Percentiles rank a stretch among this genome's conserved stretches.
These are phyloP conservation scores for Clitopilus hobsonii DNA, from an alignment of 768 basidiomycete genomes.

Conservation along the genomic window DNA sequence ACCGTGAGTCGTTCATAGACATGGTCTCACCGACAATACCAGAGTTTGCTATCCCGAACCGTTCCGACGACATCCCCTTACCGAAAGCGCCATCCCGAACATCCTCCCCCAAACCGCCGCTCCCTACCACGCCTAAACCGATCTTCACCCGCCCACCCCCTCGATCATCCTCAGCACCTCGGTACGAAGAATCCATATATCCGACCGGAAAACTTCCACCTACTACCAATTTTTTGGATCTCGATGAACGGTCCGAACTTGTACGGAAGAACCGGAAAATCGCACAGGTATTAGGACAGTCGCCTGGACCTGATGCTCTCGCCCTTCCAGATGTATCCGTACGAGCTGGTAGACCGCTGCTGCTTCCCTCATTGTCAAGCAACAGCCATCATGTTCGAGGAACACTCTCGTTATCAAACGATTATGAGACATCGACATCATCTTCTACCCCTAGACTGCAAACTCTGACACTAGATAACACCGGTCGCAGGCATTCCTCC, in stretches of 20 bases:
- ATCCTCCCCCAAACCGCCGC: slow-evolving; percentile 34
- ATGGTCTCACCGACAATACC: slow-evolving; percentile 21
- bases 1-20: slow-evolving; percentile 30
- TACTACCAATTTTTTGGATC: slow-evolving; percentile 62
- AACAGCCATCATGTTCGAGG: slow-evolving; percentile 13
- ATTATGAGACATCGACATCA: slow-evolving; percentile 7
- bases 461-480: slow-evolving; percentile 20
- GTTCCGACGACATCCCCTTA: slow-evolving; percentile 9
- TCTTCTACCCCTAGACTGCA: slow-evolving; percentile 26
- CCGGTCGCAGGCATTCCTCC: slow-evolving; percentile 48
- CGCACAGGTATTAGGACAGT: slow-evolving; percentile 73
- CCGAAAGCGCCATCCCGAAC: slow-evolving; percentile 21
- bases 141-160: slow-evolving; percentile 31
- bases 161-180: slow-evolving; percentile 9
- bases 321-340: slow-evolving; percentile 20
- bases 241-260: slow-evolving; percentile 66
- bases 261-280: slow-evolving; percentile 74
- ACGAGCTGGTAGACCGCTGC: slow-evolving; percentile 2
- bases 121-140: slow-evolving; percentile 45
- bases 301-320: slow-evolving; percentile 43
- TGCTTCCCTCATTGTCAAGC: slow-evolving; percentile 14
- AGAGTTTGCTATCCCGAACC: slow-evolving; percentile 13
- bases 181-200: slow-evolving; percentile 5
- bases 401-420: slow-evolving; percentile 18
- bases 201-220: slow-evolving; percentile 36